These are phyloP conservation scores for Elasticomyces elasticus DNA, from an alignment of 495 filamentous ascomycete species.

Conservation along the genomic window DNA sequence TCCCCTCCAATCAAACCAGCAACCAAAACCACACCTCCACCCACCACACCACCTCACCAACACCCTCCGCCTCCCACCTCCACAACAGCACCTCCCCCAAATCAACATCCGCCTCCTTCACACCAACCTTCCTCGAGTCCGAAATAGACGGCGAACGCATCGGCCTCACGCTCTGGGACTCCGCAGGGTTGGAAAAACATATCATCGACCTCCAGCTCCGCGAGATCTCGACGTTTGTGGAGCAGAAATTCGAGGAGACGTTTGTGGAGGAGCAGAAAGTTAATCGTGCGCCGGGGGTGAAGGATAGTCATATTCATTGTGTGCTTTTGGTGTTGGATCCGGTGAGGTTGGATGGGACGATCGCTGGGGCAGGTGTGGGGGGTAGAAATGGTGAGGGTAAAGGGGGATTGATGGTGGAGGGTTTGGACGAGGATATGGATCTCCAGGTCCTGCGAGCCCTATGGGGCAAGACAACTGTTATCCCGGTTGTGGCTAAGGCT, in stretches of 20 bases:
- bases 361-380: constrained; percentile 50
- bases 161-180: constrained; percentile 93
- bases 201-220: constrained; percentile 88
- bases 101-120: constrained; percentile 45
- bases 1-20: constrained; percentile 74
- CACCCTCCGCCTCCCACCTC: constrained; percentile 92
- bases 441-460: constrained; percentile 80
- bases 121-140: constrained; percentile 81
- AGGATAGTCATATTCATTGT: constrained; percentile 95
- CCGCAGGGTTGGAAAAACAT: constrained; percentile 83
- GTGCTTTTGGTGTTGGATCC: constrained; percentile 91
- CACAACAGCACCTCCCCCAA: constrained; percentile 72
- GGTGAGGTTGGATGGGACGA: constrained; percentile 70
- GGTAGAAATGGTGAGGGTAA: constrained; percentile 17
- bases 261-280: constrained; percentile 98
- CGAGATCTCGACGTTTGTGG: constrained; percentile 81
- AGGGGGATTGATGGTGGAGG: constrained; percentile 45
- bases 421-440: constrained; percentile 82
- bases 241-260: constrained; percentile 97
- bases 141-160: constrained; percentile 89
- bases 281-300: constrained; percentile 78
- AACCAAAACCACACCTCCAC: no score
- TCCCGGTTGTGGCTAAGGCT: constrained; percentile 93
- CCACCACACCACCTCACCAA: no score
- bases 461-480: constrained; percentile 89